Conservation (phyloP, 2,329 filamentous ascomycete genomes). For the Hypomyces rosellus region DNA sequence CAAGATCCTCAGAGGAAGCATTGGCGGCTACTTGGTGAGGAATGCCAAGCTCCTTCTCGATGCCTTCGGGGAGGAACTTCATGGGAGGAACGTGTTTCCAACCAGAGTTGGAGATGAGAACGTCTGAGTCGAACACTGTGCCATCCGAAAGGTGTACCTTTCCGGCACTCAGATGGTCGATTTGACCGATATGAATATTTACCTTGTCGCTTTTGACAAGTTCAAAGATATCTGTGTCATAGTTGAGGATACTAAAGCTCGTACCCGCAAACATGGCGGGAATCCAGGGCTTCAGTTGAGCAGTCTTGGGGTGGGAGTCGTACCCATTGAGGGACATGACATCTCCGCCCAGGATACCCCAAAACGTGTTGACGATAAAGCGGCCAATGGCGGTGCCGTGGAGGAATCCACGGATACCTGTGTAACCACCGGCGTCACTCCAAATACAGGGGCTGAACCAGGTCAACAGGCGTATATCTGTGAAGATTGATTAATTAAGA, state of each 20-base stretch:
- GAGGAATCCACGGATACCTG: slow-evolving; percentile 46
- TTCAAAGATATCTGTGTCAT: slow-evolving; percentile 50
- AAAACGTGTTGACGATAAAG: slow-evolving; percentile 50
- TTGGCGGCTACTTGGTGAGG: slow-evolving; percentile 30
- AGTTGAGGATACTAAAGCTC: slow-evolving; percentile 55
- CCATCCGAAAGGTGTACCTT: slow-evolving; percentile 47
- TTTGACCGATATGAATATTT: slow-evolving; percentile 46
- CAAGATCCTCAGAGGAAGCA: slow-evolving; percentile 22
- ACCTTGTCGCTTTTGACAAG: slow-evolving; percentile 47
- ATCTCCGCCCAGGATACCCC: slow-evolving; percentile 50
- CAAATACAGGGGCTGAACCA: slow-evolving; percentile 73
- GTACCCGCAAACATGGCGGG: slow-evolving; percentile 46
- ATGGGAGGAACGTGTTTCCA: slow-evolving; percentile 51
- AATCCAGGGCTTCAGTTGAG: slow-evolving; percentile 49
- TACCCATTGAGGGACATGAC: slow-evolving; percentile 48
- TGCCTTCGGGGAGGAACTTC: slow-evolving; percentile 42
- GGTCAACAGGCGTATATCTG: slow-evolving; percentile 57
- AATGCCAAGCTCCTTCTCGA: slow-evolving; percentile 42
- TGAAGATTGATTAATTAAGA: not conserved
- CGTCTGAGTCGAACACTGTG: slow-evolving; percentile 41
- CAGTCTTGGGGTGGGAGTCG: slow-evolving; percentile 45
- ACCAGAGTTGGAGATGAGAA: slow-evolving; percentile 51
- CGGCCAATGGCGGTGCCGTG: slow-evolving; percentile 53
- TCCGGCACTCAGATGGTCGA: slow-evolving; percentile 37
- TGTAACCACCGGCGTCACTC: slow-evolving; percentile 57